Evolutionary conservation across 139 green algal species (phyloP).

Genomic region (Monoraphidium neglectum): DNA sequence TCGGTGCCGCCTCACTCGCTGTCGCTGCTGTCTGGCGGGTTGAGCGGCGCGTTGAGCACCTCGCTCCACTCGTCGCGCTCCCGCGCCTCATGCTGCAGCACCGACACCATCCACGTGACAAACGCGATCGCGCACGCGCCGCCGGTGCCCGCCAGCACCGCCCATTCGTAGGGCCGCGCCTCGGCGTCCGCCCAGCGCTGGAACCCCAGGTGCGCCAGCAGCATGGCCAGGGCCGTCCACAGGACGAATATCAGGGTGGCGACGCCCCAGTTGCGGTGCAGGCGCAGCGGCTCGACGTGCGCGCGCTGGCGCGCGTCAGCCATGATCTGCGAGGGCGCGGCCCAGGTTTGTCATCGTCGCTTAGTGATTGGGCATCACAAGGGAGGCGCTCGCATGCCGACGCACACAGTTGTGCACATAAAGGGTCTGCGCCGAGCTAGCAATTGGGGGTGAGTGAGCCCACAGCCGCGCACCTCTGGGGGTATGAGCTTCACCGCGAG

Average conservation of each 20-base stretch:
- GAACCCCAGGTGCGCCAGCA: conserved; percentile 14
- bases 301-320: conserved; percentile 17
- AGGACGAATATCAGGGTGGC: conserved; percentile 24
- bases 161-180: conserved; percentile 7
- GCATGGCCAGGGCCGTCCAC: conserved; percentile 22
- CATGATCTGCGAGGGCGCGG: conserved; percentile 24
- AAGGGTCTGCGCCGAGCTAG: no score
- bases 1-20: no score
- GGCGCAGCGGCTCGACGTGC: conserved; percentile 22
- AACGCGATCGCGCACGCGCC: not conserved
- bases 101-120: conserved; percentile 13
- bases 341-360: no score
- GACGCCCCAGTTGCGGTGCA: conserved; percentile 33
- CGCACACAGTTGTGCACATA: no score
- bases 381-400: no score
- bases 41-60: not conserved
- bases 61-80: conserved; percentile 17
- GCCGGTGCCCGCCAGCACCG: conserved; percentile 9
- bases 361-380: no score
- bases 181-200: conserved; percentile 8
- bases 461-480: not conserved
- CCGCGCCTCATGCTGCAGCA: conserved; percentile 8
- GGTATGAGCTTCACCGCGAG: conserved; percentile 42
- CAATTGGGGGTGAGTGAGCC: not conserved
- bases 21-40: not conserved